Evolutionary conservation across 2,329 filamentous ascomycete species (phyloP).

Genomic region (Apiospora malaysiana): DNA sequence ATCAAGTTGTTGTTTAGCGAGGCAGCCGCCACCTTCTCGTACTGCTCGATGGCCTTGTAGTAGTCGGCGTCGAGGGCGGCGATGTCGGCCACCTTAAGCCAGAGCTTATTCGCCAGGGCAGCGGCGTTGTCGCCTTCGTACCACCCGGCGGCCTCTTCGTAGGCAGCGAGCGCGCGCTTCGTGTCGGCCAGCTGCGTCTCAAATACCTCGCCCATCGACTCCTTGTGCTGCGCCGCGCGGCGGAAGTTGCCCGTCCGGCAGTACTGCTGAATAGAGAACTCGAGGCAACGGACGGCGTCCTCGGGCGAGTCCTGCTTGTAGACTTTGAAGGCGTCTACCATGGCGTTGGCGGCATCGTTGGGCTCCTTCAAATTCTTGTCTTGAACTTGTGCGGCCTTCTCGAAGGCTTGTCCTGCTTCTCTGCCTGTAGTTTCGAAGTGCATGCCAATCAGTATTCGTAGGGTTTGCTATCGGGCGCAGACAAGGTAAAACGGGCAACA

Average conservation of each 20-base stretch:
- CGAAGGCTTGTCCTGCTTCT: conserved; percentile 86
- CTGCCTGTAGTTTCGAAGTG: conserved; percentile 59
- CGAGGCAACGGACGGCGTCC: conserved; percentile 81
- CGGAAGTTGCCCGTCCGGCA: conserved; percentile 89
- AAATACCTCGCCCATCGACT: conserved; percentile 84
- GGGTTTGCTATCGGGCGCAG: not conserved
- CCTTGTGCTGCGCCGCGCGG: conserved; percentile 87
- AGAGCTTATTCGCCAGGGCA: conserved; percentile 90
- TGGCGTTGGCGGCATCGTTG: conserved; percentile 88
- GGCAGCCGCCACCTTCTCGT: conserved; percentile 80
- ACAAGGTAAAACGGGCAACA: not conserved
- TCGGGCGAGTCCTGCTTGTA: conserved; percentile 86
- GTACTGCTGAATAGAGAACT: conserved; percentile 83
- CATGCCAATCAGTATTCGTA: conserved; percentile 12
- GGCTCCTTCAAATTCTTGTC: conserved; percentile 83
- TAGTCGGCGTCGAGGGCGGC: conserved; percentile 84
- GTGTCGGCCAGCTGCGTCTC: conserved; percentile 81
- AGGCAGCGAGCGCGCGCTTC: conserved; percentile 80
- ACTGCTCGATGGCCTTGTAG: conserved; percentile 79
- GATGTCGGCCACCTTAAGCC: conserved; percentile 89
- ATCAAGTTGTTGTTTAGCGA: conserved; percentile 90
- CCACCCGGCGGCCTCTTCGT: conserved; percentile 86
- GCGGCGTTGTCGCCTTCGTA: conserved; percentile 86
- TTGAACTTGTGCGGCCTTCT: conserved; percentile 84
- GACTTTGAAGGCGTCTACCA: conserved; percentile 92